Evolutionary conservation across 2,329 filamentous ascomycete genomes (phyloP), one percentile per base, ranked within the genome.

Genomic region (Venturia pyrina): DNA sequence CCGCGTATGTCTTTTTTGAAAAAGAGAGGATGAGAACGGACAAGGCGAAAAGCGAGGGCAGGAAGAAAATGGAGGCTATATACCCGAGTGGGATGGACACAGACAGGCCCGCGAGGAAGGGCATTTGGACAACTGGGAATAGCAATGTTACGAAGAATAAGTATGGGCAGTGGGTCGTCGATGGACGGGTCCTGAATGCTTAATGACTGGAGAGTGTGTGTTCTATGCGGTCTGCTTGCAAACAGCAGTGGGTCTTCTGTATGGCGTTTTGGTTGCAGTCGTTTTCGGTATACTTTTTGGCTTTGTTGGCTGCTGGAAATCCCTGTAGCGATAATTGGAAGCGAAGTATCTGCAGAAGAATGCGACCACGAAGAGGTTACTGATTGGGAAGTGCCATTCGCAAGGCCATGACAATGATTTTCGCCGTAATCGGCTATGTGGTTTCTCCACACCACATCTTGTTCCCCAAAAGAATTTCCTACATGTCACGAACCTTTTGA

Each of bases 1-100:
- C 78, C 3, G 78, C 76, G 0, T 87, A 86, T 70, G 78, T 84
- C 24, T 85, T 81, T 71, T 87, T 87, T 69, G 83, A 87, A 75
- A 87, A 86, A 75, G 68, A 82, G 69, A 77, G 78, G 43, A 70
- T 76, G 2, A 77, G 76, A 61, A 77, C 81, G 66, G 75, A 85
- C n/a, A 76, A 75, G 40, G 28, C 48, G 21, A 57, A 43, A 34
- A 59, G 63, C 24, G 63, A 65, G 40, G 37, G 24, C 44, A 65
- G 63, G 48, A 43, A 40, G 28, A 65, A 65, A 8, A 53, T 64
- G 62, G 60, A 62, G 60, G 60, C 37, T 34, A 43, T 62, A 62
- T 62, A 62, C 44, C 60, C 60, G 1, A 62, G 60, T 43, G 60
- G 60, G 19, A 62, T 62, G 37, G 60, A 44, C 32, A 59, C 53